Conservation (phyloP, 2,329 filamentous ascomycete species). For the Fusarium incarnatum region DNA sequence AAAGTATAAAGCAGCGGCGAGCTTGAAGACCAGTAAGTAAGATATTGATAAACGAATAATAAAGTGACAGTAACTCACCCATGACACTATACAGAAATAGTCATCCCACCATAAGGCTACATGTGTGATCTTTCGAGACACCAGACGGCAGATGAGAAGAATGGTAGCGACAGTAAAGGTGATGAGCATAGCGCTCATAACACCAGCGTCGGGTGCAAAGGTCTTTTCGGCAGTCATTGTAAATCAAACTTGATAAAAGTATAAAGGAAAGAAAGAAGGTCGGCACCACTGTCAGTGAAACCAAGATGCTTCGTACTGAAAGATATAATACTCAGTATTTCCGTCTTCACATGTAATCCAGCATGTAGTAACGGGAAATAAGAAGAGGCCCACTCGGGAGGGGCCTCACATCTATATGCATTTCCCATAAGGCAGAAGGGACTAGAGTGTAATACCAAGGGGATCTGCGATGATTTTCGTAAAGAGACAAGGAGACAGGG, state of each 20-base stretch:
- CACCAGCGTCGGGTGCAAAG: slow-evolving; percentile 23
- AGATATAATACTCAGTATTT: neutral
- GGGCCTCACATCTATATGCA: neutral
- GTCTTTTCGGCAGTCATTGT: slow-evolving; percentile 1
- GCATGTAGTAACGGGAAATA: neutral
- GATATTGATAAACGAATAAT: too few species aligned
- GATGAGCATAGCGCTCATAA: slow-evolving; percentile 28
- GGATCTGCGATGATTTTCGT: slow-evolving; percentile 3
- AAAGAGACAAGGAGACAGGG: neutral
- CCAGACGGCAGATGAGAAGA: slow-evolving; percentile 20
- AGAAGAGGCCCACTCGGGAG: neutral
- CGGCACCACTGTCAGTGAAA: neutral
- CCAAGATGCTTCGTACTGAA: neutral
- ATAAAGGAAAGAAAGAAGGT: neutral
- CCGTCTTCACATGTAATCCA: neutral
- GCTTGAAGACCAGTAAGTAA: neutral
- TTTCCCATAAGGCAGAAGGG: neutral
- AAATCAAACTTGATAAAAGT: neutral
- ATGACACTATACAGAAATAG: slow-evolving; percentile 23
- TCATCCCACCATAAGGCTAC: slow-evolving; percentile 30
- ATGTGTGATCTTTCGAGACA: slow-evolving; percentile 27
- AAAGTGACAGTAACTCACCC: slow-evolving; percentile 10
- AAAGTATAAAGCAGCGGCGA: slow-evolving; percentile 24
- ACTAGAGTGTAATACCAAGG: neutral
- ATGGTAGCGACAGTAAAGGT: slow-evolving; percentile 16